Percentiles rank a stretch among this genome's conserved stretches.
Evolutionary conservation across 208 protist species (phyloP).

Genomic region (Trypanosoma vivax): DNA sequence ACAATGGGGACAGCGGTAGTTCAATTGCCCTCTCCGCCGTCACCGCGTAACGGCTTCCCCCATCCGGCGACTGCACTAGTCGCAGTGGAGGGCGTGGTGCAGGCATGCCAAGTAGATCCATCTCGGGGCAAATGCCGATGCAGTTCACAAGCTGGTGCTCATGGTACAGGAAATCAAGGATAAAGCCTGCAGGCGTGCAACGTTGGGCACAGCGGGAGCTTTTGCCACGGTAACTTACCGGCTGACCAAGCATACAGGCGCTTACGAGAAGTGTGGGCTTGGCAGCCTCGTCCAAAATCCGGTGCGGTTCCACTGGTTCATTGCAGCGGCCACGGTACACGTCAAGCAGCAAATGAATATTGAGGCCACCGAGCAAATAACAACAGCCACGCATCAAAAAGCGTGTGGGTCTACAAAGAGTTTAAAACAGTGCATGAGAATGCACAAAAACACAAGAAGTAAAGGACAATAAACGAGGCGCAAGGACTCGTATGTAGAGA

Average conservation of each 20-base stretch:
- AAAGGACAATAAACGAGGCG: background rate
- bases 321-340: slow-evolving; percentile 6
- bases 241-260: slow-evolving; percentile 56
- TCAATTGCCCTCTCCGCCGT: too few species aligned
- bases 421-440: too few species aligned
- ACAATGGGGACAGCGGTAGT: background rate
- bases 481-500: too few species aligned
- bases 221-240: slow-evolving; percentile 46
- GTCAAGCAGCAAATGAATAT: slow-evolving; percentile 12
- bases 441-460: background rate
- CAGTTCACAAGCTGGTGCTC: slow-evolving; percentile 26
- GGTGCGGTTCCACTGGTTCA: background rate
- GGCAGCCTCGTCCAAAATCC: too few species aligned
- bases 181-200: slow-evolving; percentile 29
- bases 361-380: background rate
- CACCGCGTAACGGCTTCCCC: background rate
- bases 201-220: background rate
- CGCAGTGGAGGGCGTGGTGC: slow-evolving; percentile 51
- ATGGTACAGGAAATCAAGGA: slow-evolving; percentile 36
- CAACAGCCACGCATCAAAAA: background rate
- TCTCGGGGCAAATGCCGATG: slow-evolving; percentile 68
- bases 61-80: slow-evolving; percentile 13
- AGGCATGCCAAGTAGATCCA: slow-evolving; percentile 58
- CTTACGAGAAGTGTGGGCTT: slow-evolving; percentile 52
- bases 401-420: background rate